Evolutionary conservation across 2,329 filamentous ascomycete genomes (phyloP).

Genomic region (Biscogniauxia mediterranea): DNA sequence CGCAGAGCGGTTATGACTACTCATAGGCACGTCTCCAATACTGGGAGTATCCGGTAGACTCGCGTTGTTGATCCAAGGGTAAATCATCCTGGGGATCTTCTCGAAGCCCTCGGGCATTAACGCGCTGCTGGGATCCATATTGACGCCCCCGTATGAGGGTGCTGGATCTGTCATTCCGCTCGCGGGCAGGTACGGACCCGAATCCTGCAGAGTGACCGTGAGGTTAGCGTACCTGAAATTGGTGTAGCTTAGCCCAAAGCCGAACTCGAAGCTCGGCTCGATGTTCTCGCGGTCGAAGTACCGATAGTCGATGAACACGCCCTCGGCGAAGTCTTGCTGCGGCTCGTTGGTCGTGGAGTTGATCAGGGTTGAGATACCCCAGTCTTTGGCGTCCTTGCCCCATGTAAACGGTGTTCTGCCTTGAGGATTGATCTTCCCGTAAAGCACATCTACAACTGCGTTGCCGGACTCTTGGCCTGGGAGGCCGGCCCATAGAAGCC

Average conservation of each 20-base stretch:
- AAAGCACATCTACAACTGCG: constrained; percentile 73
- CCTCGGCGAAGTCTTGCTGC: constrained; percentile 73
- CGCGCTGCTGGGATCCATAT: constrained; percentile 20
- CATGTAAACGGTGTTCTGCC: constrained; percentile 78
- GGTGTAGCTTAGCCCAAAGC: constrained; percentile 78
- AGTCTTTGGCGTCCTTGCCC: constrained; percentile 63
- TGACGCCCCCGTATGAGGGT: constrained; percentile 58
- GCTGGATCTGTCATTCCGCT: constrained; percentile 60
- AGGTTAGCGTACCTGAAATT: constrained; percentile 72
- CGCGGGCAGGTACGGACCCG: constrained; percentile 54
- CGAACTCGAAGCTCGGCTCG: constrained; percentile 76
- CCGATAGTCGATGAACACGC: constrained; percentile 78
- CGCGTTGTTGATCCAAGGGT: constrained; percentile 66
- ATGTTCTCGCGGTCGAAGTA: constrained; percentile 66
- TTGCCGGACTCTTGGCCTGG: constrained; percentile 83
- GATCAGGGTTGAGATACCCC: constrained; percentile 62
- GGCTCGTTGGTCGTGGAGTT: constrained; percentile 64
- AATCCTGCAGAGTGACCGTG: constrained; percentile 46
- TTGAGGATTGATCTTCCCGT: constrained; percentile 72
- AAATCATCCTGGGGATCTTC: constrained; percentile 57
- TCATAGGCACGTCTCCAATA: constrained; percentile 55
- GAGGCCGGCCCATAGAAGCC: constrained; percentile 75
- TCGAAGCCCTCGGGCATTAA: constrained; percentile 51
- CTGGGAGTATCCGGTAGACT: constrained; percentile 42
- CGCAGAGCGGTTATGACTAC: constrained; percentile 56